Base-by-base conservation (phyloP, 345 rosid genomes). In the Salix caprea region DNA sequence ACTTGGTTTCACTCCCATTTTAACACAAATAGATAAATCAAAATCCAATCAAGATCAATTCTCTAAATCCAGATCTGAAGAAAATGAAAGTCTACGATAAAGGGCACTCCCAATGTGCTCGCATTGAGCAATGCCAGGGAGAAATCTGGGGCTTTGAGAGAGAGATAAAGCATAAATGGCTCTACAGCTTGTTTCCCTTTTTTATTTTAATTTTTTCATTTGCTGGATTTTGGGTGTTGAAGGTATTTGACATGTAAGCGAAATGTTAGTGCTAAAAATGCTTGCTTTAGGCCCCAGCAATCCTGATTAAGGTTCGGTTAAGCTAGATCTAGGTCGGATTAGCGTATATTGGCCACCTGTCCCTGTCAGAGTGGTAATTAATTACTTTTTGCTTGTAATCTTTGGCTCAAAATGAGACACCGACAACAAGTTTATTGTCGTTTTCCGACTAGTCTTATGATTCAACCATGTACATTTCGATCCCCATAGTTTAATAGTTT, bases 1-100 rank as follows among this genome's bases (percentile, higher is more conserved):
- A 76, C 79, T 85, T 5, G 90, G 88, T 82, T 91, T 86, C 81
- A 85, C 86, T 14, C 87, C 91, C 99, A 91, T 94, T 79, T 80
- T 64, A 42, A 6, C 4, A 42, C 12, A 26, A 18, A 4, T 18
- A 1, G 5, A 40, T 21, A 50, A 13, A 50, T 50, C 46, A 65
- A 74, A 34, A 30, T 6, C 42, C 32, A 34, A 50, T 16, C 30
- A 28, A 64, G 68, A 70, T 70, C 68, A 32, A 32, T 32, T 48
- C 39, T 50, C 2, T 52, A 16, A 37, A 7, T 16, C 30, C 39
- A 64, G 68, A 70, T 70, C 75, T 52, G 61, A 46, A 28, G 15
- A 2, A 30, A 30, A 61, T 30, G 18, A 14, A 13, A 42, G 2
- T 44, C 21, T 36, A 8, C 6, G 70, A 28, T 44, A 28, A 1